A percentile compares a stretch with the other conserved stretches of the same genome.
Conservation (phyloP, 495 filamentous ascomycete species). For the Aspergillus cavernicola region DNA sequence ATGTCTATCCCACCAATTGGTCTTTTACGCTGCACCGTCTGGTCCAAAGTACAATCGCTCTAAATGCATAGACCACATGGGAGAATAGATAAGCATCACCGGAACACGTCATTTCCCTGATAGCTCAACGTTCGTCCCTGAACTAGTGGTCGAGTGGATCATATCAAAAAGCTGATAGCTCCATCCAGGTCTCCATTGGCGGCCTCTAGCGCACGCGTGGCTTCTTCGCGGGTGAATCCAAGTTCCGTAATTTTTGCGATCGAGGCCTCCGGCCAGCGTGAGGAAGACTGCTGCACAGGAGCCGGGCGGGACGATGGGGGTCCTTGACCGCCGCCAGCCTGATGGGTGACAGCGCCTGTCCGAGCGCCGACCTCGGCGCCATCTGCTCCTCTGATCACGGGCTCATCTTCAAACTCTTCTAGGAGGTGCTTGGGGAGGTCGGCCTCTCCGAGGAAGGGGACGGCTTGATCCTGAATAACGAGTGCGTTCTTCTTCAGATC, state of each 20-base stretch:
- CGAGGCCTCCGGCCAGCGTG: conserved; percentile 39
- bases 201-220: conserved; percentile 74
- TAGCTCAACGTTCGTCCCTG: background rate
- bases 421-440: conserved; percentile 79
- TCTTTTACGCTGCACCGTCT: no score
- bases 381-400: conserved; percentile 77
- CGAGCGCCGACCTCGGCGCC: conserved; percentile 81
- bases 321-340: conserved; percentile 34
- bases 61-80: conserved; percentile 4
- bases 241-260: conserved; percentile 68
- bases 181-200: conserved; percentile 82
- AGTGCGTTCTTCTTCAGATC: conserved; percentile 78
- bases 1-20: no score
- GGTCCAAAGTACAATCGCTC: no score
- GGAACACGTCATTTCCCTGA: conserved; percentile 4
- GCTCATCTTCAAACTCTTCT: conserved; percentile 73
- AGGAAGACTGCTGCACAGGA: conserved; percentile 24
- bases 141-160: conserved; percentile 10
- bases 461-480: conserved; percentile 80
- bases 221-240: conserved; percentile 74
- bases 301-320: conserved; percentile 22
- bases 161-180: conserved; percentile 79
- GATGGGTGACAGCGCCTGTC: conserved; percentile 74
- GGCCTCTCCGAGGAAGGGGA: conserved; percentile 85
- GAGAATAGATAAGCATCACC: conserved; percentile 5